phyloP scores from a whole-genome alignment of 2,329 filamentous ascomycete species.

The Massarina eburnea region DNA sequence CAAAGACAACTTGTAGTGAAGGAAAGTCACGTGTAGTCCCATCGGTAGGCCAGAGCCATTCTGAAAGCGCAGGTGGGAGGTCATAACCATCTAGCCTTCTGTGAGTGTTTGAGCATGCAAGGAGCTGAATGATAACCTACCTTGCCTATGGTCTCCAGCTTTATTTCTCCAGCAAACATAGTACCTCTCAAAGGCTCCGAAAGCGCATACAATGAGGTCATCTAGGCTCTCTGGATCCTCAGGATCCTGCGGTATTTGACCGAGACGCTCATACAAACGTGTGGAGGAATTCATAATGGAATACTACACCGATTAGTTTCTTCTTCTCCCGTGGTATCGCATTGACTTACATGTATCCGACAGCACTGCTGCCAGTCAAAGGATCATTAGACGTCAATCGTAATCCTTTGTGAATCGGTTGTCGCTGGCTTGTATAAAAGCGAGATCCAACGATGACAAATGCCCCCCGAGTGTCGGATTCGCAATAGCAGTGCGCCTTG shows the following conservation, averaged over 20 bases:
- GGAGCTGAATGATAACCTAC: constrained; percentile 17
- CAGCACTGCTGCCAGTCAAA: neutral
- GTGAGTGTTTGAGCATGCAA: neutral
- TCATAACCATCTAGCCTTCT: constrained; percentile 34
- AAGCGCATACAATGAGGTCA: constrained; percentile 42
- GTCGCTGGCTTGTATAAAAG: neutral
- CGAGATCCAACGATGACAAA: neutral
- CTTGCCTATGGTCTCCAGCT: constrained; percentile 39
- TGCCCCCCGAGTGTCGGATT: neutral
- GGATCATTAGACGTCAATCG: neutral
- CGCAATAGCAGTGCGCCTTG: neutral
- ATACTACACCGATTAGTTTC: neutral
- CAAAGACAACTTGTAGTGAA: constrained; percentile 43
- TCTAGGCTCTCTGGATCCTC: constrained; percentile 38
- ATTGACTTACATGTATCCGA: neutral
- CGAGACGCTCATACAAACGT: constrained; percentile 36
- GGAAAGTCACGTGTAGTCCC: constrained; percentile 34
- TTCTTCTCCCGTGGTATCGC: neutral
- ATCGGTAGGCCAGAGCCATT: constrained; percentile 39
- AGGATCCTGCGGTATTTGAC: constrained; percentile 33
- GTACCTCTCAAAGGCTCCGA: constrained; percentile 44
- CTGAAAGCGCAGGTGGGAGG: constrained; percentile 32
- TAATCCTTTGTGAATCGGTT: neutral
- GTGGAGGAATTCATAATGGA: constrained; percentile 30
- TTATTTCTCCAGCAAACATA: constrained; percentile 45